phyloP scores from a whole-genome alignment of 2,329 filamentous ascomycete species.

The Grosmannia penicillata region DNA sequence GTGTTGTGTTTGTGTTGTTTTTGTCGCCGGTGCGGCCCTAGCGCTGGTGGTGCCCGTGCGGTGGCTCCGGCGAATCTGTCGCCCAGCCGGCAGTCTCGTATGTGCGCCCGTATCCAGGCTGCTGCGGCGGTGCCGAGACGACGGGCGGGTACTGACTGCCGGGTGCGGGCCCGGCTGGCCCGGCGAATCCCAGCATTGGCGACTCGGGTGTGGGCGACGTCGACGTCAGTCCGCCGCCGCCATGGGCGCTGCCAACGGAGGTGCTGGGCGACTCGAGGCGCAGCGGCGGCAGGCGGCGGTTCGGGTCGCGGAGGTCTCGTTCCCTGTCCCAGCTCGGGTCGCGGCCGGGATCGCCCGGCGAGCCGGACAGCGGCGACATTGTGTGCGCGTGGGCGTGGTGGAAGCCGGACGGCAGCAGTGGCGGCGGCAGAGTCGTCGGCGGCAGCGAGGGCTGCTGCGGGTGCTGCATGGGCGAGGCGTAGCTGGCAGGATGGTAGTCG shows the following conservation, averaged over 20 bases:
- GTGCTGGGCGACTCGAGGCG: constrained; percentile 11
- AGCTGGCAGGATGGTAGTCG: constrained; percentile 2
- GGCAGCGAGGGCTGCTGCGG: too few species aligned
- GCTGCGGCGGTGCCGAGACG: neutral
- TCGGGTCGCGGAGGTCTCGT: constrained; percentile 2
- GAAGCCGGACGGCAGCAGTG: neutral
- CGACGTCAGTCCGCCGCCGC: constrained; percentile 7
- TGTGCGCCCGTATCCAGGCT: constrained; percentile 9
- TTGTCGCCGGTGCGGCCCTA: constrained; percentile 53
- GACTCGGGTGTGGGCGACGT: constrained; percentile 6
- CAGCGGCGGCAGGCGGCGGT: constrained; percentile 6
- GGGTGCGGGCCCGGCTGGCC: constrained; percentile 3
- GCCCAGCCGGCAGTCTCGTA: constrained; percentile 10
- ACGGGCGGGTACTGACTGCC: constrained; percentile 1
- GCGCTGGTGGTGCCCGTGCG: constrained; percentile 57
- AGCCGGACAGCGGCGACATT: constrained; percentile 6
- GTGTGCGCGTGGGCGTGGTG: too few species aligned
- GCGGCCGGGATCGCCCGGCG: too few species aligned
- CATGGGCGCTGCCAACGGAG: constrained; percentile 16
- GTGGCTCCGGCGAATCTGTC: neutral
- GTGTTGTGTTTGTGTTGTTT: too few species aligned
- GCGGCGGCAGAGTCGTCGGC: constrained; percentile 4
- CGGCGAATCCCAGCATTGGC: neutral
- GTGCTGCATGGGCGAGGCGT: neutral
- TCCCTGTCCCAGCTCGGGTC: too few species aligned